A percentile compares a stretch with the other conserved stretches of the same genome.
phyloP scores from a whole-genome alignment of 257 asterid species.

The Paulownia fortunei region DNA sequence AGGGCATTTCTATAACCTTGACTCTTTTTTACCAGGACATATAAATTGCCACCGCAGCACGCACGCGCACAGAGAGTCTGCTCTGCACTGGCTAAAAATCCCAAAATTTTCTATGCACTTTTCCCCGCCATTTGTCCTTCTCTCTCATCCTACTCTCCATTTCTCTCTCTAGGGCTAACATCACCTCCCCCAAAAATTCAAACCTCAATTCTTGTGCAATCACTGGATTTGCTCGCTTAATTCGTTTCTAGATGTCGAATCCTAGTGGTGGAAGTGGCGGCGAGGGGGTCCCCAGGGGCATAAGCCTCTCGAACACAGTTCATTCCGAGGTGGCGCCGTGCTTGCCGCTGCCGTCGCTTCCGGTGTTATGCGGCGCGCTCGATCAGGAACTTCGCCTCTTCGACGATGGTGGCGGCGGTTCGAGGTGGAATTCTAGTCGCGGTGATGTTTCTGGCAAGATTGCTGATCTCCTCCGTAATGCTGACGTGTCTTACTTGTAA shows the following conservation, averaged over 20 bases:
- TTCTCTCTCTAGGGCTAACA: constrained; percentile 66
- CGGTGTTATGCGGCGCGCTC: constrained; percentile 89
- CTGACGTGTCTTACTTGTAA: constrained; percentile 92
- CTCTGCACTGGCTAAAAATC: constrained; percentile 26
- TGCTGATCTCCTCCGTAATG: constrained; percentile 79
- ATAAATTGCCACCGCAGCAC: constrained; percentile 27
- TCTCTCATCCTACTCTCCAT: constrained; percentile 40
- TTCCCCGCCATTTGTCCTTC: constrained; percentile 71
- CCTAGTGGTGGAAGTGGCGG: constrained; percentile 40
- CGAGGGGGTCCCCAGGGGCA: constrained; percentile 66
- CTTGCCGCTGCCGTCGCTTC: constrained; percentile 92
- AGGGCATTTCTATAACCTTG: constrained; percentile 8
- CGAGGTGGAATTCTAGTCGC: constrained; percentile 53
- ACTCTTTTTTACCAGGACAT: constrained; percentile 38
- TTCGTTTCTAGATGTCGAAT: constrained; percentile 53
- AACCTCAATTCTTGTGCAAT: constrained; percentile 30
- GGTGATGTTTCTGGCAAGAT: constrained; percentile 66
- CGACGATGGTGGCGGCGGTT: constrained; percentile 48
- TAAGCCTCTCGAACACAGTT: constrained; percentile 79
- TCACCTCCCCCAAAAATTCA: constrained; percentile 37
- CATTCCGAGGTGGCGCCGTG: constrained; percentile 88
- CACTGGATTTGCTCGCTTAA: constrained; percentile 25
- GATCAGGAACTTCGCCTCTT: constrained; percentile 78
- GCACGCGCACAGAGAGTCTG: not conserved
- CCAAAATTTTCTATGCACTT: constrained; percentile 40